These are phyloP conservation scores for Albugo laibachii DNA, from an alignment of 352 stramenopile genomes.

Conservation along the genomic window DNA sequence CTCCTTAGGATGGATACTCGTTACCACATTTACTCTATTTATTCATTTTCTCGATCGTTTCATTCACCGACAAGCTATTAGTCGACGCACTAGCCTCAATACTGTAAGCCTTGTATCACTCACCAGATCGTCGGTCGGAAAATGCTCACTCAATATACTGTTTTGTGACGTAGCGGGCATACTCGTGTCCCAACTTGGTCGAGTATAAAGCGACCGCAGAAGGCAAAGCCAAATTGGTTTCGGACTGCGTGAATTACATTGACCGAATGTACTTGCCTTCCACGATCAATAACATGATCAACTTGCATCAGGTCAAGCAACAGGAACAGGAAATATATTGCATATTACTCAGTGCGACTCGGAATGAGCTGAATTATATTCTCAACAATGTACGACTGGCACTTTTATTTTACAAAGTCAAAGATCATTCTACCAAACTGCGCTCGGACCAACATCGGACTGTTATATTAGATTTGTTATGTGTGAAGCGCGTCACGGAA, in stretches of 20 bases:
- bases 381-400: constrained; percentile 87
- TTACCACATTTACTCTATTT: constrained; percentile 54
- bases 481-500: constrained; percentile 80
- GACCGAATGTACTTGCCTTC: constrained; percentile 70
- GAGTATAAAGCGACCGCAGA: constrained; percentile 66
- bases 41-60: constrained; percentile 72
- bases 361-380: constrained; percentile 94
- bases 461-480: constrained; percentile 88
- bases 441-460: constrained; percentile 77
- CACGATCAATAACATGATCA: constrained; percentile 81
- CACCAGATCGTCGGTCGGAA: neutral
- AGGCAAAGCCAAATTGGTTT: constrained; percentile 53
- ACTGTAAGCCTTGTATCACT: constrained; percentile 8
- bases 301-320: constrained; percentile 49
- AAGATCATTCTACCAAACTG: constrained; percentile 57
- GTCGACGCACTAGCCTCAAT: constrained; percentile 30
- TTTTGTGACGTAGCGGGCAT: constrained; percentile 13
- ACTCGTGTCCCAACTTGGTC: constrained; percentile 57
- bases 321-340: constrained; percentile 91
- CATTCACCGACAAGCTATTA: constrained; percentile 54
- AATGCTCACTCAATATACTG: neutral
- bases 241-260: constrained; percentile 48
- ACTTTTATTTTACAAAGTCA: constrained; percentile 98
- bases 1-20: constrained; percentile 48
- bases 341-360: constrained; percentile 86